Base-by-base conservation (phyloP, 2,329 filamentous ascomycete genomes). In the Calonectria multiphialidica region DNA sequence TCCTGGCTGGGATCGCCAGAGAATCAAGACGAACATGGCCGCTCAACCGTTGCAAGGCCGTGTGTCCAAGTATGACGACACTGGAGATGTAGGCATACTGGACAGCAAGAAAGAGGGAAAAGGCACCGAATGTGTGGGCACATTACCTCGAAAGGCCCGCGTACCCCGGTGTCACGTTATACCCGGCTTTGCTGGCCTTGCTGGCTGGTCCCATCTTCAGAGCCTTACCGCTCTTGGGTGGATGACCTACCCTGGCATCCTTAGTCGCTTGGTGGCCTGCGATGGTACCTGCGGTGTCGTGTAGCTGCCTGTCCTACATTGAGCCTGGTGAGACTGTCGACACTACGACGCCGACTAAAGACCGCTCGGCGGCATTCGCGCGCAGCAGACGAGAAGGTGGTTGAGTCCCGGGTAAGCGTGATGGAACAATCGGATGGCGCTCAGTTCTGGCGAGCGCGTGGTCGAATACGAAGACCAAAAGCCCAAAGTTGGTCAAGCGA, bases 251-350 rank as follows among this genome's bases (percentile, higher is more conserved):
- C 65, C 70, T 33, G 53, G 59, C 65, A 35, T 65, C 64, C 16
- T 49, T 64, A 63, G 64, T 71, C 64, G 45, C 63, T 59, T 67
- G 57, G 63, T 71, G 63, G 68, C 28, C 62, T 55, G 53, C 68
- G 63, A 71, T 71, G 68, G 68, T 66, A 66, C 53, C 63, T 67
- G 64, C 42, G 64, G 69, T 71, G 69, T 71, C 69, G 64, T 67
- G 53, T 63, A 57, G 66, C 55, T 61, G 9, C 28, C 55, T 23
- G 64, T 66, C 44, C 57, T 37, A 68, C 49, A 18, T 21, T 18
- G 55, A 61, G 64, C 25, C 50, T 66, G 70, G 66, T 47, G 70
- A 68, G 50, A 53, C 49, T 50, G 28, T 16, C 21, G 53, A 66
- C 42, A 47, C 21, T 33, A 69, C 64, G 47, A 71, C 55, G 49